Conservation (phyloP, 176 grass and related monocot genomes). For the Canna indica region DNA sequence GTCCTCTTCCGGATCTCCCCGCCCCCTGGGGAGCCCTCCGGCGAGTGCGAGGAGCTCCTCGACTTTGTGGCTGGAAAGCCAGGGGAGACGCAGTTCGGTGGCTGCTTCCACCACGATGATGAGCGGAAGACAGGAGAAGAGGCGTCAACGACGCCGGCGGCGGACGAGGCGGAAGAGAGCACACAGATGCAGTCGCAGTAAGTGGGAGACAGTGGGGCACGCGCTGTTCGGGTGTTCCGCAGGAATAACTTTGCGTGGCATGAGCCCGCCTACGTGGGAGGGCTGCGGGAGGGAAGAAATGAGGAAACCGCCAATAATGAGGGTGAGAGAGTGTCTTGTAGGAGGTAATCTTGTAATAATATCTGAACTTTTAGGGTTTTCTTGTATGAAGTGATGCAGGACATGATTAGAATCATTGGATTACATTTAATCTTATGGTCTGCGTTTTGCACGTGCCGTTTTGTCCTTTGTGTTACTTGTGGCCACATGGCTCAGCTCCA, state of each 20-base stretch:
- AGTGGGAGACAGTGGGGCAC: not conserved
- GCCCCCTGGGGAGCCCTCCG: slow-evolving; percentile 15
- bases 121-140: not conserved
- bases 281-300: not conserved
- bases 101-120: not conserved
- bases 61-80: slow-evolving; percentile 25
- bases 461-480: too few species aligned
- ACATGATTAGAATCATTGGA: too few species aligned
- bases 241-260: not conserved
- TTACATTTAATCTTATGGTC: too few species aligned
- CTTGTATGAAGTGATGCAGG: too few species aligned
- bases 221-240: not conserved
- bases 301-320: too few species aligned
- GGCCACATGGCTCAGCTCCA: too few species aligned
- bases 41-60: slow-evolving; percentile 20
- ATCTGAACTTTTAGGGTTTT: too few species aligned
- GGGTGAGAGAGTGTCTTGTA: too few species aligned
- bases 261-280: not conserved
- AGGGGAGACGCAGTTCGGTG: slow-evolving; percentile 13
- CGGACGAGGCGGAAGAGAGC: not conserved
- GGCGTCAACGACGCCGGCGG: not conserved
- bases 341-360: too few species aligned
- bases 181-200: not conserved
- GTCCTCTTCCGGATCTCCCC: slow-evolving; percentile 41
- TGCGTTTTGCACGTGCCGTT: too few species aligned